Evolutionary conservation across 2,329 filamentous ascomycete genomes (phyloP).

Genomic region (Myriosclerotinia curreyana): DNA sequence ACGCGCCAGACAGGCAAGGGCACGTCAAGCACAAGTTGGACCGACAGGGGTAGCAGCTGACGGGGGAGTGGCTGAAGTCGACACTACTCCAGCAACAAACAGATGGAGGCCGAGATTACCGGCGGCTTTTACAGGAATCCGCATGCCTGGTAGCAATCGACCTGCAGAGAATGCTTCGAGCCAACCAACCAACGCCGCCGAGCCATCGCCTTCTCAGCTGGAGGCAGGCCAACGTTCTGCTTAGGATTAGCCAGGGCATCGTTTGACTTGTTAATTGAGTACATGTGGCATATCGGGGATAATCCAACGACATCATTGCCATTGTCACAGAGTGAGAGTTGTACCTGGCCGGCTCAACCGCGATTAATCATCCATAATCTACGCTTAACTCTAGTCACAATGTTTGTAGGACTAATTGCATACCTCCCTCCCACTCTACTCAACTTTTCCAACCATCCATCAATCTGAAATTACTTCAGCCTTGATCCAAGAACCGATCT

Average conservation of each 20-base stretch:
- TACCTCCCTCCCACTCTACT: not conserved
- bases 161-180: constrained; percentile 21
- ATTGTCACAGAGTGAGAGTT: not conserved
- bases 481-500: not conserved
- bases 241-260: not conserved
- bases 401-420: too few relatives aligned
- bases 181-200: constrained; percentile 19
- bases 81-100: constrained; percentile 23
- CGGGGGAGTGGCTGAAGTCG: constrained; percentile 17
- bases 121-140: constrained; percentile 34
- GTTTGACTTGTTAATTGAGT: not conserved
- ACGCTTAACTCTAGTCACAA: not conserved
- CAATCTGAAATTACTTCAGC: not conserved
- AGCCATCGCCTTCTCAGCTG: constrained; percentile 39
- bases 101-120: constrained; percentile 32
- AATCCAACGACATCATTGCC: not conserved
- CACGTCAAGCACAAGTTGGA: constrained; percentile 11
- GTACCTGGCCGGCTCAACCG: too few relatives aligned
- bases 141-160: constrained; percentile 30
- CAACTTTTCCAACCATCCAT: not conserved
- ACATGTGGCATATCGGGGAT: not conserved
- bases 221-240: constrained; percentile 32
- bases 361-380: not conserved
- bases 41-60: constrained; percentile 10
- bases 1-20: constrained; percentile 6